Conservation (phyloP, 2,329 filamentous ascomycete genomes). For the Ceratocystis harringtonii region DNA sequence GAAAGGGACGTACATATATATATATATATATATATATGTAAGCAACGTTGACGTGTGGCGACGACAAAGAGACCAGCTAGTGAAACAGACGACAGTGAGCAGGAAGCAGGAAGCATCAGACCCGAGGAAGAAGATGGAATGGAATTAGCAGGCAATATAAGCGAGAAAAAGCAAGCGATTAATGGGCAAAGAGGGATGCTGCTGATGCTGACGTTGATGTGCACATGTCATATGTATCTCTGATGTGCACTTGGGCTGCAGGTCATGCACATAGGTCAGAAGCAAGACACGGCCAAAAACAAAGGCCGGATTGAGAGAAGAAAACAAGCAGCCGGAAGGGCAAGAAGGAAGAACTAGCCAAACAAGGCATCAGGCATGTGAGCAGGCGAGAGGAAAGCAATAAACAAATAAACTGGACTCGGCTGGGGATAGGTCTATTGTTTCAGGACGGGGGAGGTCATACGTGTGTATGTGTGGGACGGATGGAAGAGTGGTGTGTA, state of each 20-base stretch:
- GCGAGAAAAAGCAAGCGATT: not conserved
- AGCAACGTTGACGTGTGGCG: not conserved
- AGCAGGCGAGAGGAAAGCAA: too few relatives aligned
- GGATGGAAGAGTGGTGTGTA: too few relatives aligned
- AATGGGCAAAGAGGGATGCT: not conserved
- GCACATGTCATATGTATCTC: not conserved
- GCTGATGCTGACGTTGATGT: not conserved
- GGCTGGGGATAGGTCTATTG: not conserved
- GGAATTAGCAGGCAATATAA: constrained; percentile 4
- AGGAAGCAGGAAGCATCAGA: not conserved
- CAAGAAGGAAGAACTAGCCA: too few relatives aligned
- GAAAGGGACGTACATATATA: not conserved
- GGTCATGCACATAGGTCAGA: too few relatives aligned
- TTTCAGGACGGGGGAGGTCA: not conserved
- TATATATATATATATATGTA: not conserved
- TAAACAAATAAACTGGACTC: not conserved
- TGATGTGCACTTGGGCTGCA: too few relatives aligned
- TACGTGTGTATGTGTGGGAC: not conserved
- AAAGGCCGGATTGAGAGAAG: too few relatives aligned
- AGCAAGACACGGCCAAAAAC: too few relatives aligned
- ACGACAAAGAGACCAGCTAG: not conserved
- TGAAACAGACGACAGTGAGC: not conserved
- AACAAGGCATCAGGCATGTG: too few relatives aligned
- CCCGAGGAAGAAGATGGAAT: not conserved
- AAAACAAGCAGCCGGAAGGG: too few relatives aligned